Evolutionary conservation across 202 grass and related monocot genomes (phyloP).

Genomic region (Hordeum pubiflorum): DNA sequence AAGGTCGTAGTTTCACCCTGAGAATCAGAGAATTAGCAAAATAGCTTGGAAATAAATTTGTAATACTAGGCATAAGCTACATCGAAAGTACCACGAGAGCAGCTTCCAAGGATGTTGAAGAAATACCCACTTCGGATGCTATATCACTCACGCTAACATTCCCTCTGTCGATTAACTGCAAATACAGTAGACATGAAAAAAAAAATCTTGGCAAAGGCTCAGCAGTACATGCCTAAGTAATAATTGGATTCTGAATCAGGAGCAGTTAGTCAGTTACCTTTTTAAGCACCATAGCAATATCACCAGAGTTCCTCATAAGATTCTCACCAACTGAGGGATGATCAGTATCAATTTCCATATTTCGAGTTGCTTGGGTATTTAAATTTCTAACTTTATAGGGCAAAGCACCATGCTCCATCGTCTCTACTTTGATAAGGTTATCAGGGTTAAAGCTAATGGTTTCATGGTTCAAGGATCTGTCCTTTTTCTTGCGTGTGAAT

Average conservation of each 20-base stretch:
- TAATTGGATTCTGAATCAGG: constrained; percentile 4
- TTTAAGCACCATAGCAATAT: constrained; percentile 62
- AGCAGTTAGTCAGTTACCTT: constrained; percentile 66
- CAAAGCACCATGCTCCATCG: constrained; percentile 38
- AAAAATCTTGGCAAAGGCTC: neutral
- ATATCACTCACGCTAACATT: constrained; percentile 69
- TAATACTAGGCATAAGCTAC: constrained; percentile 20
- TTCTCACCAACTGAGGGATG: constrained; percentile 27
- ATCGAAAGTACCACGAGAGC: constrained; percentile 68
- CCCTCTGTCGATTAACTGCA: constrained; percentile 80
- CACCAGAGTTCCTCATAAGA: constrained; percentile 44
- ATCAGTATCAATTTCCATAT: constrained; percentile 36
- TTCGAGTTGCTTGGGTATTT: constrained; percentile 27
- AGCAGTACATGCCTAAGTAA: constrained; percentile 4
- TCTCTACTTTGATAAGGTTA: constrained; percentile 49
- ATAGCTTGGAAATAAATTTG: constrained; percentile 24
- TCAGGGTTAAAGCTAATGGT: constrained; percentile 30
- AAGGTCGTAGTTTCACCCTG: constrained; percentile 97
- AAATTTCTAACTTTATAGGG: constrained; percentile 31
- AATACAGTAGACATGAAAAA: constrained; percentile 19
- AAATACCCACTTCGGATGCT: constrained; percentile 89
- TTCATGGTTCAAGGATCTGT: constrained; percentile 50
- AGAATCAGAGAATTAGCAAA: constrained; percentile 31
- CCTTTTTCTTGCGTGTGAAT: constrained; percentile 85
- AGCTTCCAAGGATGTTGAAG: constrained; percentile 82